Evolutionary conservation across 2,329 filamentous ascomycete genomes (phyloP).

Genomic region (Fusarium protoensiforme): DNA sequence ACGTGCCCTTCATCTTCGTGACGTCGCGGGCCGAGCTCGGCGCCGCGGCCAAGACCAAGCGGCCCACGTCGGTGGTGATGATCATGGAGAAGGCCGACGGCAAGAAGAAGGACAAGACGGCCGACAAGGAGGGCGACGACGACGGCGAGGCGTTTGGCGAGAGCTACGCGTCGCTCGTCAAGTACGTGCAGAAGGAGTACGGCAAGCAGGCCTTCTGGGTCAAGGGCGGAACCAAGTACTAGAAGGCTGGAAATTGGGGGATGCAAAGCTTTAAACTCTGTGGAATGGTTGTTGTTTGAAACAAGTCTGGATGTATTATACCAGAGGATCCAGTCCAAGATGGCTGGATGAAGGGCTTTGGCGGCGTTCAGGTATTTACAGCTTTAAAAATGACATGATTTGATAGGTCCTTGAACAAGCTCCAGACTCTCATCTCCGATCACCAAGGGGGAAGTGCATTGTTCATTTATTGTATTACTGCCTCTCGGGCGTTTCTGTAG

Average conservation of each 20-base stretch:
- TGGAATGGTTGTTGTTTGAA: slow-evolving; percentile 35
- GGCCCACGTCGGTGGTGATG: slow-evolving; percentile 97
- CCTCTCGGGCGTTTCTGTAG: slow-evolving; percentile 25
- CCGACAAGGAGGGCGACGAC: slow-evolving; percentile 57
- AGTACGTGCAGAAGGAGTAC: slow-evolving; percentile 74
- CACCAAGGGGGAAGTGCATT: not conserved
- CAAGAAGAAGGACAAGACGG: slow-evolving; percentile 57
- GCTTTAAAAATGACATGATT: slow-evolving; percentile 45
- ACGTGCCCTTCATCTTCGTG: slow-evolving; percentile 96
- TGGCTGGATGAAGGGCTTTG: slow-evolving; percentile 47
- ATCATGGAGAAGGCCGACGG: slow-evolving; percentile 68
- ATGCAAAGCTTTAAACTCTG: slow-evolving; percentile 8
- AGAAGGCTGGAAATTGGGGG: too few relatives aligned
- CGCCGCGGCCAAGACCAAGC: slow-evolving; percentile 92
- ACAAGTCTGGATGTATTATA: slow-evolving; percentile 52
- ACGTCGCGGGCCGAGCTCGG: slow-evolving; percentile 92
- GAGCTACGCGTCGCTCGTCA: slow-evolving; percentile 72
- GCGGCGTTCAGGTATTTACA: slow-evolving; percentile 52
- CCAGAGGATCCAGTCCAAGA: slow-evolving; percentile 45
- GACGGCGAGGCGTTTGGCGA: slow-evolving; percentile 71
- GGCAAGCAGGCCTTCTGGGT: slow-evolving; percentile 66
- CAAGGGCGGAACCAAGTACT: slow-evolving; percentile 51
- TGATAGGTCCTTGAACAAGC: slow-evolving; percentile 1
- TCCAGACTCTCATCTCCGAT: not conserved
- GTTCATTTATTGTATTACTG: slow-evolving; percentile 36